phyloP scores from a whole-genome alignment of 179 eudicot species.

The Gypsophila paniculata region DNA sequence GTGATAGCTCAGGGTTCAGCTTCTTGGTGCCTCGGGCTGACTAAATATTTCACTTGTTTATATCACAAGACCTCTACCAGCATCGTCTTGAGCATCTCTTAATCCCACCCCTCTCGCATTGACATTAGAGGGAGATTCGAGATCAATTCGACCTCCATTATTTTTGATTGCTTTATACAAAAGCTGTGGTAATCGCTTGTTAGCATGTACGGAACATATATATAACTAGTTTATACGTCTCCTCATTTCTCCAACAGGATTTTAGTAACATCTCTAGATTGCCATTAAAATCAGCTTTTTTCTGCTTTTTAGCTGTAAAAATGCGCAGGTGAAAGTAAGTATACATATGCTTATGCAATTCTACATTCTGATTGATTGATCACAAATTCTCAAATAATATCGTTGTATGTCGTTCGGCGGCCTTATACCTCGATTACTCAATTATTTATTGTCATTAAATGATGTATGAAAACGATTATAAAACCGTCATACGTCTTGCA shows the following conservation, averaged over 20 bases:
- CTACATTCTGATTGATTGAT: no score
- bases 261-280: constrained; percentile 18
- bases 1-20: constrained; percentile 61
- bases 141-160: neutral
- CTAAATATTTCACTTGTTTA: constrained; percentile 19
- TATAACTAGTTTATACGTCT: neutral
- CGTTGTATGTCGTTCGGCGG: no score
- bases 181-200: constrained; percentile 16
- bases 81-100: constrained; percentile 13
- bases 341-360: no score
- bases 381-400: no score
- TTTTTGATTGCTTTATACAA: neutral
- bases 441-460: no score
- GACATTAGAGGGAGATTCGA: neutral
- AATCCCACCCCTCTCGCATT: neutral
- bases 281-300: neutral
- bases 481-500: no score
- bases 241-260: neutral
- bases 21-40: constrained; percentile 59
- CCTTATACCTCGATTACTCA: no score
- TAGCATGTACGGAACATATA: constrained; percentile 17
- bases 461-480: no score
- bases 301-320: neutral
- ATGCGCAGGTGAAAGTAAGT: no score
- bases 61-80: constrained; percentile 4